Base-by-base conservation (phyloP, 176 grass and related monocot species). In the Echinochloa phyllopogon region DNA sequence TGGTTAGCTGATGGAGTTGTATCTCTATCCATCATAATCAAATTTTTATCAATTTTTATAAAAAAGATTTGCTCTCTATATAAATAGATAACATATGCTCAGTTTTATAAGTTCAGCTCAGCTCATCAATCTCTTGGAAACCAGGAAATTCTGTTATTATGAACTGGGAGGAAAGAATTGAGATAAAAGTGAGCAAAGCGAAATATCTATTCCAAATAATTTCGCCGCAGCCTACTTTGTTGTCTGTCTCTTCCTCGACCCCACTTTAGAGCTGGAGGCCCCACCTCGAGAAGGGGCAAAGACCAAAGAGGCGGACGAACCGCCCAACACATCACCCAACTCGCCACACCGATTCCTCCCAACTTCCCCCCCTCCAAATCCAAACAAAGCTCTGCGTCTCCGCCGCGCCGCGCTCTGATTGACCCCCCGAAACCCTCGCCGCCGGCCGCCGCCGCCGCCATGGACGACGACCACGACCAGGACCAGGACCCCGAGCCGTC, bases 381-480 rank as follows among this genome's bases (percentile, higher is more conserved):
- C 73, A 82, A 77, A 82, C 74, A 44, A 39, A 36, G 20, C 45
- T 38, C 69, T 2, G 3, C 42, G 75, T 18, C 68, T 6, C 21
- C 59, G 74, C 83, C 40, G 74, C 29, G 45, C 66, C 6, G 78
- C 87, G 47, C 42, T 65, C 72, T 47, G 74, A 39, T 78, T 72
- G 71, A 45, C 45, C 80, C 58, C 48, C 23, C 18, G 56, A 25
- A 82, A 76, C 64, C 77, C 79, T 76, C 48, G 27, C 75, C 0
- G 55, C 9, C 43, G 24, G 17, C 53, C 51, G 72, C 50, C 81
- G 72, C 50, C 81, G 63, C 23, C n/a, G 52, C 10, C 83, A 90
- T 90, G 89, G 68, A 89, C 48, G 82, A 86, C n/a, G 78, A 57
- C 36, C 51, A 70, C 58, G 88, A 85, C 49, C 52, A 1, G 58